Conservation (phyloP, 139 green algal species). For the Ettlia oleoabundans region DNA sequence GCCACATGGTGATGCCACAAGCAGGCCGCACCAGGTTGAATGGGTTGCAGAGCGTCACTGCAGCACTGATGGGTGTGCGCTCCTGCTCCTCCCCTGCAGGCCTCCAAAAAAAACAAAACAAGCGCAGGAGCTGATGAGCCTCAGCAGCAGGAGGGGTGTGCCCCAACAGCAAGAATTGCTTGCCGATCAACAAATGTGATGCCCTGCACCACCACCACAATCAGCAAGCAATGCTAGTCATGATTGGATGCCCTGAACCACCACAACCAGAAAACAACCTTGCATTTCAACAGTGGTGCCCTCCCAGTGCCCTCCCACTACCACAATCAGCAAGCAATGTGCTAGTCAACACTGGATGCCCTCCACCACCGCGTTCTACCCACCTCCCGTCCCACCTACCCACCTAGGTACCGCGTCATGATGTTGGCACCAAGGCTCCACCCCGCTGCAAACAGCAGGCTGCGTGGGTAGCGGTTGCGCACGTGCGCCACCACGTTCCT, state of each 20-base stretch:
- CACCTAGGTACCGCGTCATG: constrained; percentile 72
- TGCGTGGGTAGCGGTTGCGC: constrained; percentile 49
- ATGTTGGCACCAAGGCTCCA: constrained; percentile 97
- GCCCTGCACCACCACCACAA: too few species aligned
- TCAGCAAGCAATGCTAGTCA: too few species aligned
- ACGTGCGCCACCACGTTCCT: constrained; percentile 71
- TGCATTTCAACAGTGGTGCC: too few species aligned
- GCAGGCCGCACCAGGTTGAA: constrained; percentile 77
- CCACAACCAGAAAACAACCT: too few species aligned
- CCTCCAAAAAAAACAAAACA: constrained; percentile 31
- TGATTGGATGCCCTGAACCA: too few species aligned
- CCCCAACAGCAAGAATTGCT: too few species aligned
- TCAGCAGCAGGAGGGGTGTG: not conserved
- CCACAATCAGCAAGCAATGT: not conserved
- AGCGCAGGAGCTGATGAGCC: too few species aligned
- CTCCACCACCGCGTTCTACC: too few species aligned
- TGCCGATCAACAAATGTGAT: too few species aligned
- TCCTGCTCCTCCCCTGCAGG: constrained; percentile 74
- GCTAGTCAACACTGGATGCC: too few species aligned
- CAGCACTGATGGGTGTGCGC: constrained; percentile 72
- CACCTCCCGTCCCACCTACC: constrained; percentile 51
- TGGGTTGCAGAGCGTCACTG: constrained; percentile 94
- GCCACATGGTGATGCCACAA: not conserved
- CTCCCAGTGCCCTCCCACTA: not conserved
- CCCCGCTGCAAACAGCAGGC: constrained; percentile 79